Evolutionary conservation across 208 protist species (phyloP).

Genomic region (Wallacemonas collosoma): DNA sequence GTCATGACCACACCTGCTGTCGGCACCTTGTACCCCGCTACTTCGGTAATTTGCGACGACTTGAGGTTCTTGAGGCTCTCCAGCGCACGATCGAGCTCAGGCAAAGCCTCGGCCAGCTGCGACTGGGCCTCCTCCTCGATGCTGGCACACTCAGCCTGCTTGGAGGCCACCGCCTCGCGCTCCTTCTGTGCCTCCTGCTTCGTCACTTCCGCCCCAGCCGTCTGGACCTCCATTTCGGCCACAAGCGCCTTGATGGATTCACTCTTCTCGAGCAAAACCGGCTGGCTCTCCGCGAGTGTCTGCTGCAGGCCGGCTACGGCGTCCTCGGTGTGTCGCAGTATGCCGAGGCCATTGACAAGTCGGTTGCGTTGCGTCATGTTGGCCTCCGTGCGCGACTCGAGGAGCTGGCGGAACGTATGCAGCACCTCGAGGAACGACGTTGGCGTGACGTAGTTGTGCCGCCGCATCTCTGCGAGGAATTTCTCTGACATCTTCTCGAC

Average conservation of each 20-base stretch:
- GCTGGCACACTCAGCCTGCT: constrained; percentile 92
- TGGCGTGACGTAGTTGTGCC: constrained; percentile 99
- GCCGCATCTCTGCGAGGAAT: constrained; percentile 92
- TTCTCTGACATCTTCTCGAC: constrained; percentile 88
- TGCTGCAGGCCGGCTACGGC: constrained; percentile 94
- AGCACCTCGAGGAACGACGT: constrained; percentile 98
- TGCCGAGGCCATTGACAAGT: constrained; percentile 95
- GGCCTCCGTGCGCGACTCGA: constrained; percentile 81
- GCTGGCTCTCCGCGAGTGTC: constrained; percentile 95
- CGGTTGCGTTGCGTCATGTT: constrained; percentile 83
- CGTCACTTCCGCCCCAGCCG: constrained; percentile 93
- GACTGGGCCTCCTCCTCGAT: constrained; percentile 96
- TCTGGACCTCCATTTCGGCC: constrained; percentile 93
- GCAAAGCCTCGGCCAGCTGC: constrained; percentile 96
- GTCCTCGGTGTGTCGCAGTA: constrained; percentile 93
- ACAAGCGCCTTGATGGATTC: constrained; percentile 95
- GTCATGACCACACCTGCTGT: constrained; percentile 96
- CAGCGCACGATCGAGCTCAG: constrained; percentile 96
- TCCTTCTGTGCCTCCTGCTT: constrained; percentile 91
- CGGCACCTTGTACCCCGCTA: constrained; percentile 95
- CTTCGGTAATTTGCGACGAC: constrained; percentile 96
- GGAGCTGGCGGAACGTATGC: constrained; percentile 85
- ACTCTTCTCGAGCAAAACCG: constrained; percentile 93
- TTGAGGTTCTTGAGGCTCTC: constrained; percentile 97
- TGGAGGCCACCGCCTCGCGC: constrained; percentile 89